These are phyloP conservation scores for Linaria vulgaris DNA, from an alignment of 257 asterid species.

Conservation along the genomic window DNA sequence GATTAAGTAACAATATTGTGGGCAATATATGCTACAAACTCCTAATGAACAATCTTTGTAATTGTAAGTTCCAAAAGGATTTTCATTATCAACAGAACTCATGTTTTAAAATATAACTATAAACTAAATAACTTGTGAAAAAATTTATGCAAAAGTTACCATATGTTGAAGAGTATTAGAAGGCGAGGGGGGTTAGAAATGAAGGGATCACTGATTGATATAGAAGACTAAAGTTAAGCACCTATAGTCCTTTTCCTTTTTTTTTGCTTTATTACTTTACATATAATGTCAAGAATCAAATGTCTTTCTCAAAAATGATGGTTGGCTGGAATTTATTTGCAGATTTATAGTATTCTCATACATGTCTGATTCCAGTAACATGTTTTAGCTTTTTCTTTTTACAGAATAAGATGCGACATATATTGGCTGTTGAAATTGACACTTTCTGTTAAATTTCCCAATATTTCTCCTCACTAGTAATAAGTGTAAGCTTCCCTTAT, in stretches of 20 bases:
- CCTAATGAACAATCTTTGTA: constrained; percentile 67
- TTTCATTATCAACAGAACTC: constrained; percentile 56
- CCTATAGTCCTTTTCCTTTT: constrained; percentile 11
- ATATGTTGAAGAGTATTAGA: constrained; percentile 12
- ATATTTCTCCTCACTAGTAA: background rate
- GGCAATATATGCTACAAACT: constrained; percentile 80
- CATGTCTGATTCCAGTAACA: constrained; percentile 1
- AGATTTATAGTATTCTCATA: background rate
- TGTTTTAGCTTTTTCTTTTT: background rate
- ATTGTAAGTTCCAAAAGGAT: constrained; percentile 56
- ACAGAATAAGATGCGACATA: constrained; percentile 11
- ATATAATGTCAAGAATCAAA: constrained; percentile 26
- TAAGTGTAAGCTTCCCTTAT: background rate
- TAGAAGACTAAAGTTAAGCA: constrained; percentile 5
- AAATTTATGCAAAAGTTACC: background rate
- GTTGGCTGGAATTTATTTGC: constrained; percentile 10
- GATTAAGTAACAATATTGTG: constrained; percentile 73
- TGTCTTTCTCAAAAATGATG: constrained; percentile 9
- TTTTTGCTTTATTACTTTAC: constrained; percentile 14
- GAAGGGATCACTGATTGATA: background rate
- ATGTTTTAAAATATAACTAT: constrained; percentile 24
- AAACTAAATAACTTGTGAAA: background rate
- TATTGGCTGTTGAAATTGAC: background rate
- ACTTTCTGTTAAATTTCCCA: background rate
- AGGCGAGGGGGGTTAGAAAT: constrained; percentile 21